Evolutionary conservation across 108 stramenopile species (phyloP), one percentile per base, ranked within the genome.

Genomic region (Fragilaria radians): DNA sequence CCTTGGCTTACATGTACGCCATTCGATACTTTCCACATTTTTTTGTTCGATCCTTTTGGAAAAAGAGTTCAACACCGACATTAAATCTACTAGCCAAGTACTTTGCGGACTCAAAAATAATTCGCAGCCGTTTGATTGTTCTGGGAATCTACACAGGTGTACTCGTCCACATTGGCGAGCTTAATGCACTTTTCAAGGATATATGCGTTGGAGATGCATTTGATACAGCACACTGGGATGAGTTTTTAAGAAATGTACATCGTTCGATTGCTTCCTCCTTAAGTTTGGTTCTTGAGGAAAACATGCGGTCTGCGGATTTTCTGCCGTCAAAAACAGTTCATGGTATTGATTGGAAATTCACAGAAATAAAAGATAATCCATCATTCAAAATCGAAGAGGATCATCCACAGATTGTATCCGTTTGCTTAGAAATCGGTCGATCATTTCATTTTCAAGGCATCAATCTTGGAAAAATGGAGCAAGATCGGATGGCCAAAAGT

Each of bases 391-490:
- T 32, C 3, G 55, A 57, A 57, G 18, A 2, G 7, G 50, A 51
- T 51, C 55, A 67, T 54, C 50, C 73, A 1, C 53, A 59, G 0
- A 63, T 71, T 36, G 65, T 71, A 30, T 59, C 77, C 24, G 60
- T 32, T 54, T 78, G 73, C 28, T 54, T 78, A 19, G 77, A 78
- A 48, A 60, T 67, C 47, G 77, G 77, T 4, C 61, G 77, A 26
- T 53, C 77, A 21, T 68, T 78, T 32, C 73, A 78, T 62, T 69
- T 74, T 51, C 66, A 73, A 11, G 77, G 77, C 0, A 51, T 74
- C 22, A 66, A 66, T 52, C 73, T 78, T 31, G 77, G 77, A 34
- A 59, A 67, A 26, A 64, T 63, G 33, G 72, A 71, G 32, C 70
- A 66, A 50, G 66, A 74, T 36, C n/a, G 31, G 18, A 5, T 57